Percentiles rank a stretch among this genome's conserved stretches.
These are phyloP conservation scores for Tubosaeta sp. DNA, from an alignment of 768 basidiomycete species.

Conservation along the genomic window DNA sequence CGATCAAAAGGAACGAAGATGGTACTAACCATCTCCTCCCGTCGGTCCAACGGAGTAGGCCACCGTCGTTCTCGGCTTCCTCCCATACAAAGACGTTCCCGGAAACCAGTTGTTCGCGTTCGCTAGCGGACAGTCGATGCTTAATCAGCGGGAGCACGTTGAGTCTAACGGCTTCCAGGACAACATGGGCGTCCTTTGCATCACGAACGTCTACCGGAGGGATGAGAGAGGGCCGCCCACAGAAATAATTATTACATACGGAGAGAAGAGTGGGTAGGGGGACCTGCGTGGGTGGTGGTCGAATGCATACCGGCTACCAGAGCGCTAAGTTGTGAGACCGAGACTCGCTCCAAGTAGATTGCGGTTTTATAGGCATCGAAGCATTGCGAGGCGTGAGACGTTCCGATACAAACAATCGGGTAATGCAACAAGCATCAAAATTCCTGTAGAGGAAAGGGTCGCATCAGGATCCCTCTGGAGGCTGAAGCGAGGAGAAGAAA, in stretches of 20 bases:
- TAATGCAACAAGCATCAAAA: slow-evolving; percentile 14
- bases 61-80: slow-evolving; percentile 72
- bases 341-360: background rate
- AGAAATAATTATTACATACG: slow-evolving; percentile 19
- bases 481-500: slow-evolving; percentile 15
- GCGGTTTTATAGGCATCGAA: slow-evolving; percentile 23
- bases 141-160: slow-evolving; percentile 68
- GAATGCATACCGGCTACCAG: slow-evolving; percentile 13
- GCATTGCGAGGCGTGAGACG: slow-evolving; percentile 15
- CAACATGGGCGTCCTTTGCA: slow-evolving; percentile 71
- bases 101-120: slow-evolving; percentile 64
- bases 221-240: background rate
- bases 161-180: slow-evolving; percentile 73
- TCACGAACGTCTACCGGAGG: slow-evolving; percentile 60
- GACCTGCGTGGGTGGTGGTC: slow-evolving; percentile 18
- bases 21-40: slow-evolving; percentile 64
- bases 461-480: slow-evolving; percentile 19
- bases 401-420: slow-evolving; percentile 13
- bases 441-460: slow-evolving; percentile 14
- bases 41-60: slow-evolving; percentile 72
- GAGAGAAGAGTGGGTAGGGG: slow-evolving; percentile 29
- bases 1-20: background rate
- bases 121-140: slow-evolving; percentile 62
- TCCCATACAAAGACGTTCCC: slow-evolving; percentile 87
- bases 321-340: slow-evolving; percentile 1